Percentiles rank a stretch among this genome's conserved stretches.
These are phyloP conservation scores for Xylariaceae sp. DNA, from an alignment of 2,329 filamentous ascomycete genomes.

Conservation along the genomic window DNA sequence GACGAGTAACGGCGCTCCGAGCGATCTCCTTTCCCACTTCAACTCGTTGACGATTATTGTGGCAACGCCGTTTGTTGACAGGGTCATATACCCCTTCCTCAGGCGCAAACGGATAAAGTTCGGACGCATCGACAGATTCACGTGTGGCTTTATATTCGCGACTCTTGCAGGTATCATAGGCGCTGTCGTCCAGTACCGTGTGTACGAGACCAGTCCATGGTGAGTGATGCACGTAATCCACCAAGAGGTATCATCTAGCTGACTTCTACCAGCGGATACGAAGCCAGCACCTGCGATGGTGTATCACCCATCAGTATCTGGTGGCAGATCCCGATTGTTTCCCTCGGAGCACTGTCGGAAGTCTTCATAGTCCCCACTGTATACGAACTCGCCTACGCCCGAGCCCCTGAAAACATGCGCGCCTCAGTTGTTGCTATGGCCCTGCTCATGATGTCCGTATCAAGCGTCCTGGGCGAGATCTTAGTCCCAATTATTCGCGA, in stretches of 20 bases:
- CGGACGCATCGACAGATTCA: conserved; percentile 53
- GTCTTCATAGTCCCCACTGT: conserved; percentile 58
- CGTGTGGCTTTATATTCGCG: conserved; percentile 49
- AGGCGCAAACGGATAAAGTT: conserved; percentile 48
- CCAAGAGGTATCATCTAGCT: neutral
- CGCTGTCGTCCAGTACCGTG: conserved; percentile 51
- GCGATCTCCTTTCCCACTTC: conserved; percentile 57
- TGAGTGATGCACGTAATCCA: conserved; percentile 11
- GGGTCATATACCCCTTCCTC: conserved; percentile 54
- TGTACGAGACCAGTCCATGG: conserved; percentile 53
- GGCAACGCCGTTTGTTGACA: conserved; percentile 48
- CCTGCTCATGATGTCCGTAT: conserved; percentile 54
- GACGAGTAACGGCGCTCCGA: conserved; percentile 47
- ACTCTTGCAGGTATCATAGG: conserved; percentile 51
- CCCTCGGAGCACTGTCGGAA: conserved; percentile 49
- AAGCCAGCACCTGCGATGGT: conserved; percentile 37
- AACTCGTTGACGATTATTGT: conserved; percentile 57
- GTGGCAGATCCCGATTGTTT: conserved; percentile 46
- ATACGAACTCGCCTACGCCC: conserved; percentile 64
- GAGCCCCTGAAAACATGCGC: conserved; percentile 61
- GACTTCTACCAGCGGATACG: conserved; percentile 34
- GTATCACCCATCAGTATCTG: conserved; percentile 46
- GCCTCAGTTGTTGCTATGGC: conserved; percentile 52
- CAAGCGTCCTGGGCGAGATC: conserved; percentile 45
- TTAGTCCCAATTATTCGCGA: conserved; percentile 40